Conservation (phyloP, 257 asterid genomes). For the Solanum chaucha region DNA sequence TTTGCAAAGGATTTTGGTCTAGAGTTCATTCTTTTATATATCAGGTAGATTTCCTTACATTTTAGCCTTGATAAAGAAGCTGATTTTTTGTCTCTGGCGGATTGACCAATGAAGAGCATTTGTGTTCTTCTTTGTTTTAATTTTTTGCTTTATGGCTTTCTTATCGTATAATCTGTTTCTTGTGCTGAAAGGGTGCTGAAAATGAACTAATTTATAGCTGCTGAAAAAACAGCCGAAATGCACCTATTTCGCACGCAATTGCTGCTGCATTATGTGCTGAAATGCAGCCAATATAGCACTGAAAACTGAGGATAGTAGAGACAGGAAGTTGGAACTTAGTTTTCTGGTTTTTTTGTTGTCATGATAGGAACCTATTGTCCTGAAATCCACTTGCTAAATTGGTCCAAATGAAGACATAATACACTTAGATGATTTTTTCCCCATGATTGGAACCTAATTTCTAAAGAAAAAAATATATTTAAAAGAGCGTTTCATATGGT, state of each 20-base stretch:
- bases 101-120: not conserved
- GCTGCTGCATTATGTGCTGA: not conserved
- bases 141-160: too few relatives aligned
- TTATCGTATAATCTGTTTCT: not conserved
- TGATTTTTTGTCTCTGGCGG: not conserved
- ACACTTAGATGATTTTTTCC: too few relatives aligned
- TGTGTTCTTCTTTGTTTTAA: too few relatives aligned
- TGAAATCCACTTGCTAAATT: not conserved
- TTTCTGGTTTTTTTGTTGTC: not conserved
- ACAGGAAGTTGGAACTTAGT: not conserved
- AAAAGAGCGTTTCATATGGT: not conserved
- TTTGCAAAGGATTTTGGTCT: too few relatives aligned
- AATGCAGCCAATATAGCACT: not conserved
- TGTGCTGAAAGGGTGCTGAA: not conserved
- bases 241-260: not conserved
- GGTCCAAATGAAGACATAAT: too few relatives aligned
- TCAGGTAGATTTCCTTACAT: too few relatives aligned
- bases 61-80: too few relatives aligned
- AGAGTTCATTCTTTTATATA: too few relatives aligned
- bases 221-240: not conserved
- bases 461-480: not conserved
- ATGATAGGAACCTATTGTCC: too few relatives aligned
- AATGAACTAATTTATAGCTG: too few relatives aligned
- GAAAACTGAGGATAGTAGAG: not conserved
- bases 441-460: not conserved